Evolutionary conservation across 2,329 filamentous ascomycete genomes (phyloP), one percentile per base, ranked within the genome.

Genomic region (Akanthomyces muscarius): DNA sequence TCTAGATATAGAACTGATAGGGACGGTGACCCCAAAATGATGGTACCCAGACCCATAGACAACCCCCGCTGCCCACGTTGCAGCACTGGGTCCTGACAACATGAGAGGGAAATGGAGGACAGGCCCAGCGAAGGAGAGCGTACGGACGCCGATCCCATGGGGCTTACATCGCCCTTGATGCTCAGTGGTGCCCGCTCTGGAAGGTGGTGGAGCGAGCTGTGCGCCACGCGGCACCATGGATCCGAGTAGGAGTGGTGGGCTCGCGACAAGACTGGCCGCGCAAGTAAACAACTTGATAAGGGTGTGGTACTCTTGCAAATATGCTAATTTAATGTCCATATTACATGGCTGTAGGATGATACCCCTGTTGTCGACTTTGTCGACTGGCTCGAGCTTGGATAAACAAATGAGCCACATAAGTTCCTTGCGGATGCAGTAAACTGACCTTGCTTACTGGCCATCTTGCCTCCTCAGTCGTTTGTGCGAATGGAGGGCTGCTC

Each of bases 161-260:
- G 10, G 33, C 5, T 13, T 38, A 21, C 38, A 53, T 53, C 41
- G 28, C 28, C n/a, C 50, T 54, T 16, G 48, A n/a, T n/a, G 16
- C 51, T 54, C 50, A 61, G 51, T 61, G 59, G 59, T 61, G 51
- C 58, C 59, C 59, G 59, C 59, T 47, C 30, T 2, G 45, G 44
- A 33, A 14, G 18, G 33, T 41, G 60, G 50, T 50, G 51, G 52
- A 52, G 60, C 14, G 44, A 42, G 28, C 4, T 42, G 44, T 33
- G 38, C 52, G 61, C 61, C 61, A 63, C 61, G 41, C 61, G 61
- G 61, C 61, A 63, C 44, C 14, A 13, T 45, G 21, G 14, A 58
- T 57, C 61, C 61, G 61, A 63, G 44, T 18, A 45, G 44, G 53
- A 57, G 36, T 50, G 45, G 61, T 21, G 6, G 36, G 16, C 18